phyloP scores from a whole-genome alignment of 2,329 filamentous ascomycete species.

The Neofusicoccum sp. region DNA sequence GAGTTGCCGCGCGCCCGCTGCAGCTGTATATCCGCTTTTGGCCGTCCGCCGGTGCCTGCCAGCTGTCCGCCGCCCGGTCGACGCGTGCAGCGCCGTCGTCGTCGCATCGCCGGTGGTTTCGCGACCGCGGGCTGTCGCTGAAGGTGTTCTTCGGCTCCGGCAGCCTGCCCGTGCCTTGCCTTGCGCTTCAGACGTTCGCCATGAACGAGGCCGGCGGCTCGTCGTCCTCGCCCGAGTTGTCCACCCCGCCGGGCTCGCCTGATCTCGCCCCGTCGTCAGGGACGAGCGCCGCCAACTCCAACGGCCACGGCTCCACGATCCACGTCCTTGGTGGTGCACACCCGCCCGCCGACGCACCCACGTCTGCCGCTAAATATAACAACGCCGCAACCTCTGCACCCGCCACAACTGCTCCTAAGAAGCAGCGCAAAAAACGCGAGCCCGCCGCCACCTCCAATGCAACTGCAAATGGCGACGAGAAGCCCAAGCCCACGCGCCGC shows the following conservation, averaged over 20 bases:
- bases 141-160: constrained; percentile 5
- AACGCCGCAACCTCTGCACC: constrained; percentile 29
- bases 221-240: constrained; percentile 37
- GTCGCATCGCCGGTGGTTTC: constrained; percentile 26
- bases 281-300: constrained; percentile 24
- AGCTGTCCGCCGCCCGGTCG: not conserved
- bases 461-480: constrained; percentile 38
- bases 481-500: constrained; percentile 46
- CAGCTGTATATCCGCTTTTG: constrained; percentile 14
- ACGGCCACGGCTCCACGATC: constrained; percentile 33
- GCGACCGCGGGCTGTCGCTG: constrained; percentile 21
- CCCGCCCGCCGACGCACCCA: constrained; percentile 29
- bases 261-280: constrained; percentile 3
- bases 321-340: constrained; percentile 32
- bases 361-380: constrained; percentile 27
- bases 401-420: constrained; percentile 40
- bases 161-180: constrained; percentile 22
- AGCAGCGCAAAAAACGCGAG: constrained; percentile 43
- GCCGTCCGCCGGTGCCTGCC: constrained; percentile 5
- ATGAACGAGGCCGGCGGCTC: constrained; percentile 31
- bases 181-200: constrained; percentile 22
- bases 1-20: constrained; percentile 3
- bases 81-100: constrained; percentile 10
- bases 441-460: constrained; percentile 31
- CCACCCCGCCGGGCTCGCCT: constrained; percentile 37